Conservation (phyloP, 306 rosid genomes). For the Oxytropis ochrocephala region DNA sequence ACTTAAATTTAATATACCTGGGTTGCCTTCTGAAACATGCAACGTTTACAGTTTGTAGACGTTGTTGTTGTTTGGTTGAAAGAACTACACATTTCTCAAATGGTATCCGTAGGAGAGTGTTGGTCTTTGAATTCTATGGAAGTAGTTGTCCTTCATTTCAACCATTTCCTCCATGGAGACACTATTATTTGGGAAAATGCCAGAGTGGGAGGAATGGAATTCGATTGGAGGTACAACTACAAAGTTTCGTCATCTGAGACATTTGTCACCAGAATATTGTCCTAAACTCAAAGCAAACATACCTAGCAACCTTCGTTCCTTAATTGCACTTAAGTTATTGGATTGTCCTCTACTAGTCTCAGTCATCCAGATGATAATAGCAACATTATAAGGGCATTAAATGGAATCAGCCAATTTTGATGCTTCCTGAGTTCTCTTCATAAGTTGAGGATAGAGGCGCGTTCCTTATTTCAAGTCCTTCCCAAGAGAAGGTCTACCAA, state of each 20-base stretch:
- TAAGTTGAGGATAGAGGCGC: not conserved
- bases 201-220: slow-evolving; percentile 12
- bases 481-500: not conserved
- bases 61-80: not conserved
- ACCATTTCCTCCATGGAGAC: not conserved
- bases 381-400: not conserved
- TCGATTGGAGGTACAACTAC: not conserved
- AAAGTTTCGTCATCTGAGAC: not conserved
- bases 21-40: not conserved
- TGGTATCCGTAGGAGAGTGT: not conserved
- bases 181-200: not conserved
- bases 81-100: not conserved
- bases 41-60: slow-evolving; percentile 20
- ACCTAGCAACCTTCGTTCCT: not conserved
- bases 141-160: not conserved
- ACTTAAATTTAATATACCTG: too few species aligned
- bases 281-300: not conserved
- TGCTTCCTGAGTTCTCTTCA: not conserved
- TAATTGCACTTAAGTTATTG: not conserved
- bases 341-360: not conserved
- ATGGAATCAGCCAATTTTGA: not conserved
- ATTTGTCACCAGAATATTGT: not conserved
- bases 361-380: not conserved
- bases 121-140: not conserved
- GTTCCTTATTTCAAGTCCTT: not conserved